Percentiles rank a stretch among this genome's conserved stretches.
Evolutionary conservation across 192 early-diverging fungal species (phyloP).

Genomic region (Oehlia diaphana): DNA sequence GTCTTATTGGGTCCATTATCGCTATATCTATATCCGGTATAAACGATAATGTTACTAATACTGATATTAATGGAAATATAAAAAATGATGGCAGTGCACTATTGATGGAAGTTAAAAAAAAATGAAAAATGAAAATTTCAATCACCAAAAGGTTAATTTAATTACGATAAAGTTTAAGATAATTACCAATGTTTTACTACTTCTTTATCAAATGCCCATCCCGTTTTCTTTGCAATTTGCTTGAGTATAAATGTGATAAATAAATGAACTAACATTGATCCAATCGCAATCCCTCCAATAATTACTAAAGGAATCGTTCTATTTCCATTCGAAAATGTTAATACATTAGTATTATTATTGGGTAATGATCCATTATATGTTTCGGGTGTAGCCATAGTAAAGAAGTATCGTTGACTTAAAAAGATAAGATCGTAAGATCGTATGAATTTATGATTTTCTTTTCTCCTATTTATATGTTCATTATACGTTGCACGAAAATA

Average conservation of each 20-base stretch:
- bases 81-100: conserved; percentile 41
- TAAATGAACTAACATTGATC: conserved; percentile 34
- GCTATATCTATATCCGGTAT: conserved; percentile 31
- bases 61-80: conserved; percentile 36
- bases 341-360: neutral
- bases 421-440: too few species aligned
- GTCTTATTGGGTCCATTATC: conserved; percentile 33
- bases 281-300: conserved; percentile 27
- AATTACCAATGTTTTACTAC: conserved; percentile 42
- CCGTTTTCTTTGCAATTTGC: conserved; percentile 34
- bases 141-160: neutral
- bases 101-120: neutral
- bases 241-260: conserved; percentile 35
- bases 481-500: too few species aligned
- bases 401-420: too few species aligned
- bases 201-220: conserved; percentile 44
- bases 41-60: conserved; percentile 38
- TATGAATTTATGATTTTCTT: too few species aligned
- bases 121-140: too few species aligned
- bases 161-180: neutral
- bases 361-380: too few species aligned
- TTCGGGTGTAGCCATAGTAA: too few species aligned
- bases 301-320: neutral
- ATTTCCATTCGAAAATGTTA: neutral
- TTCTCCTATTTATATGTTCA: too few species aligned